phyloP scores from a whole-genome alignment of 345 rosid species.

The Melaleuca alternifolia region DNA sequence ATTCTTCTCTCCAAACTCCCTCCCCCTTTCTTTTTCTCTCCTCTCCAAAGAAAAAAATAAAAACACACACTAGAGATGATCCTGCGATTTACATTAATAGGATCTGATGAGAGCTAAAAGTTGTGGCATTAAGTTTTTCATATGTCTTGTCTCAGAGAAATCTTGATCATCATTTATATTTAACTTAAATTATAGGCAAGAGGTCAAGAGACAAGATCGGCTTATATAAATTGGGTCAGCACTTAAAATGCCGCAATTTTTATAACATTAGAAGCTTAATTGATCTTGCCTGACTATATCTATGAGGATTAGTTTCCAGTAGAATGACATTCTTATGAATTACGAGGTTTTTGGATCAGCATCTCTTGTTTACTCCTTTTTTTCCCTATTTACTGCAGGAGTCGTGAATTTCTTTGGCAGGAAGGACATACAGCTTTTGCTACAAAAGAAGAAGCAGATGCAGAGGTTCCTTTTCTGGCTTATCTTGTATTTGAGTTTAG shows the following conservation, averaged over 20 bases:
- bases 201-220: background rate
- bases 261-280: background rate
- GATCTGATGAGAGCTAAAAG: background rate
- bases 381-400: slow-evolving; percentile 39
- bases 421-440: slow-evolving; percentile 99
- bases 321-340: background rate
- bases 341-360: background rate
- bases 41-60: background rate
- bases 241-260: background rate
- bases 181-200: background rate
- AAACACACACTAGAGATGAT: background rate
- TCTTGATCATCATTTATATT: background rate
- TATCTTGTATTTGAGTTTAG: background rate
- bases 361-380: background rate
- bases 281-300: background rate
- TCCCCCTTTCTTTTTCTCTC: background rate
- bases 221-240: background rate
- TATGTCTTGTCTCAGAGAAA: background rate
- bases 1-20: background rate
- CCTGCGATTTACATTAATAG: background rate
- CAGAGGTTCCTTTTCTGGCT: slow-evolving; percentile 42
- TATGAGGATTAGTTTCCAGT: background rate
- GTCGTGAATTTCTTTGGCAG: slow-evolving; percentile 99
- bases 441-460: slow-evolving; percentile 75
- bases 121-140: background rate